Evolutionary conservation across 179 eudicot species (phyloP).

Genomic region (Carnegiea gigantea): DNA sequence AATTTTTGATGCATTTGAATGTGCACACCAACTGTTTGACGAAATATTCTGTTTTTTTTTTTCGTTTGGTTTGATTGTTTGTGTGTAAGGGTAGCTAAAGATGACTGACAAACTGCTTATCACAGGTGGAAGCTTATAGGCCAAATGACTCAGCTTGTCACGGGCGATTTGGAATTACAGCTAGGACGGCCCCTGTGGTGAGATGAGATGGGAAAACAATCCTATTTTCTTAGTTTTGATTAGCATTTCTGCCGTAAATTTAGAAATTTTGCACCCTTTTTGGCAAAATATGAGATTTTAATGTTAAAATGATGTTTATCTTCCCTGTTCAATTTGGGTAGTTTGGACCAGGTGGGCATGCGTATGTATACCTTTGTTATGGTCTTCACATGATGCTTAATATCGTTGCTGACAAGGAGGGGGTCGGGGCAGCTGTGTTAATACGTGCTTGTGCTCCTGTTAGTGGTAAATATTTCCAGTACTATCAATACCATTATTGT

Average conservation of each 20-base stretch:
- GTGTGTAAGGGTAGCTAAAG: not conserved
- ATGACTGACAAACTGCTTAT: not conserved
- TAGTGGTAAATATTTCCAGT: conserved; percentile 44
- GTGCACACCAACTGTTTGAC: conserved; percentile 31
- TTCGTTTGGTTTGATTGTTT: conserved; percentile 1
- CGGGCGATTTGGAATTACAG: conserved; percentile 77
- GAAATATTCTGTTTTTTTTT: conserved; percentile 13
- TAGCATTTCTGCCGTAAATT: not conserved
- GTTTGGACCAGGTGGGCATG: conserved; percentile 96
- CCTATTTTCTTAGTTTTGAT: not conserved
- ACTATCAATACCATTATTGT: not conserved
- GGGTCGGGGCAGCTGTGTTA: conserved; percentile 85
- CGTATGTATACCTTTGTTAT: conserved; percentile 92
- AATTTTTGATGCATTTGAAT: not conserved
- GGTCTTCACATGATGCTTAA: conserved; percentile 92
- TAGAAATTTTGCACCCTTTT: not conserved
- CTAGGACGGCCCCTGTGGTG: conserved; percentile 93
- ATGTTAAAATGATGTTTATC: conserved; percentile 11
- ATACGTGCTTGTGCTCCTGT: conserved; percentile 91
- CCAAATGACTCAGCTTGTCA: conserved; percentile 93
- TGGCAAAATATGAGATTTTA: not conserved
- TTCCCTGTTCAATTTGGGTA: conserved; percentile 24
- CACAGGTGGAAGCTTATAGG: conserved; percentile 94
- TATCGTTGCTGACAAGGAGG: conserved; percentile 90
- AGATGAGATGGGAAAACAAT: conserved; percentile 28